These are phyloP conservation scores for Ascoidea asiatica DNA, from an alignment of 805 yeast genomes.

Conservation along the genomic window DNA sequence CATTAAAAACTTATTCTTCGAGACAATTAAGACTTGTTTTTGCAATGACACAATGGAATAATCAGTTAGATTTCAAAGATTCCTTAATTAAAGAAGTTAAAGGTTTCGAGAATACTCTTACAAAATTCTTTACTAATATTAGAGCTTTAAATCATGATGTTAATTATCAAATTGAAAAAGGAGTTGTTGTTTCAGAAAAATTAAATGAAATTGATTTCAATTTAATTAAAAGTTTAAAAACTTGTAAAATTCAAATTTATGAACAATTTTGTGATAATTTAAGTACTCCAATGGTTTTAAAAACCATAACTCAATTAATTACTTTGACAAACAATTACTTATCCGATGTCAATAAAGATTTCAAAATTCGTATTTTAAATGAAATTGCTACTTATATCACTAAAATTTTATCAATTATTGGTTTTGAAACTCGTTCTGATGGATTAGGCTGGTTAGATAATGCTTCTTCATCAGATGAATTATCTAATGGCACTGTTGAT, in stretches of 20 bases:
- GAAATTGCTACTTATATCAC: slow-evolving; percentile 60
- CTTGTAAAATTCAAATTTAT: slow-evolving; percentile 49
- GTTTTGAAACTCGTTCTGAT: slow-evolving; percentile 61
- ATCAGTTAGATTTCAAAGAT: slow-evolving; percentile 84
- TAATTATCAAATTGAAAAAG: slow-evolving; percentile 32
- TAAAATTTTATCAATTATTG: slow-evolving; percentile 55
- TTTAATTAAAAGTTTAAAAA: slow-evolving; percentile 34
- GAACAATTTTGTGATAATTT: slow-evolving; percentile 81
- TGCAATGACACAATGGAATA: slow-evolving; percentile 87
- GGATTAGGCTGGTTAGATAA: slow-evolving; percentile 68
- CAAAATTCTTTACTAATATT: slow-evolving; percentile 78
- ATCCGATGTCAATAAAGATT: slow-evolving; percentile 31
- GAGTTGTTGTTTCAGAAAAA: slow-evolving; percentile 48
- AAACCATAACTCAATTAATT: slow-evolving; percentile 53
- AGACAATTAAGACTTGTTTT: slow-evolving; percentile 86
- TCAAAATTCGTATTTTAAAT: slow-evolving; percentile 52
- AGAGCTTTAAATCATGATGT: slow-evolving; percentile 68
- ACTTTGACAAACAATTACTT: slow-evolving; percentile 64
- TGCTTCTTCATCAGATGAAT: slow-evolving; percentile 12
- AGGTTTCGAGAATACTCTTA: slow-evolving; percentile 58
- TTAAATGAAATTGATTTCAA: slow-evolving; percentile 39
- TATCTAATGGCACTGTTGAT: slow-evolving; percentile 11
- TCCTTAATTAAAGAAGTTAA: slow-evolving; percentile 63
- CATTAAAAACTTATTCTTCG: slow-evolving; percentile 52
- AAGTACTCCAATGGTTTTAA: slow-evolving; percentile 63